Base-by-base conservation (phyloP, 75 land plant species). In the Sequoia sempervirens region DNA sequence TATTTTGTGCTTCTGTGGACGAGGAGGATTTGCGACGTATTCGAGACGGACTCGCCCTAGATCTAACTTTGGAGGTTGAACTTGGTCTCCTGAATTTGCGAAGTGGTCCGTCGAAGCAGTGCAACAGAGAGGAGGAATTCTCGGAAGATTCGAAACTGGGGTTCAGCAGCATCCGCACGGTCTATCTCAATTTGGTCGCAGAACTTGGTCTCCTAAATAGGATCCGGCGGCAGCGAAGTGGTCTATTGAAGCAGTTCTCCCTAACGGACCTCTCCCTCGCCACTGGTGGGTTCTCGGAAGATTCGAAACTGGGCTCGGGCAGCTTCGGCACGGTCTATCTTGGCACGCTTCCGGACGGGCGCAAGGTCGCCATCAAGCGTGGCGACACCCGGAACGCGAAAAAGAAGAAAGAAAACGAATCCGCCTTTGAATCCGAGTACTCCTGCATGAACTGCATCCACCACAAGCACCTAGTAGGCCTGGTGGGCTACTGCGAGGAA, bases 241-340 rank as follows among this genome's bases (percentile, higher is more conserved):
- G 79, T 13, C 46, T 81, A 6, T 86, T 85, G 14, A 87, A 89
- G 1, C 86, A 17, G 26, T 91, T 95, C 64, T 53, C 93, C 2
- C 23, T 93, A 3, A 32, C 80, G 26, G 82, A 79, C 18, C 88
- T 95, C 15, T 85, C 86, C 45, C 64, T 70, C 20, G 91, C 84
- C 12, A 94, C 96, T 0, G 82, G 82, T 30, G 81, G 84, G 11
- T 94, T 93, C 87, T 87, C 90, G 0, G 91, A 92, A 18, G 84
- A 86, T 2, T 85, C 85, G 73, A 87, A 84, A 75, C 91, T 93
- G 30, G 97, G 95, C 0, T 47, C 87, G 0, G 97, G 97, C 1
- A 91, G 95, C 83, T 95, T 95, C 82, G 97, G 97, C 3, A 83
- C 87, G 4, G 97, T 95, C 46, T 95, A 95, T 83, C 80, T 83